Percentiles rank a stretch among this genome's conserved stretches.
These are phyloP conservation scores for Saccharum hybrid DNA, from an alignment of 202 grass and related monocot species.

Conservation along the genomic window DNA sequence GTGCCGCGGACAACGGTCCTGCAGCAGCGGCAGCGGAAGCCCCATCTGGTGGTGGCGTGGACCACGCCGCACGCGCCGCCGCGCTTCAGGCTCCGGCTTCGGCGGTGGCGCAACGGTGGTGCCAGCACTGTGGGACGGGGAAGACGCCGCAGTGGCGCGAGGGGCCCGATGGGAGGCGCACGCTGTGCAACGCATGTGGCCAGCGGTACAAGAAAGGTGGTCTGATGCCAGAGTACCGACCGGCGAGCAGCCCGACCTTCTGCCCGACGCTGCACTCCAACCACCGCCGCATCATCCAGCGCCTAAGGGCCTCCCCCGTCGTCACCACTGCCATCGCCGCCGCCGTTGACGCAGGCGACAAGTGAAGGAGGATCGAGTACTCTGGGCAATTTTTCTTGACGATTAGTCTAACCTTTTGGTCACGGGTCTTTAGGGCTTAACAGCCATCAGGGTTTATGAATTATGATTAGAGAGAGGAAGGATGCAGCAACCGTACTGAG, in stretches of 20 bases:
- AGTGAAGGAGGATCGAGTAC: too few relatives aligned
- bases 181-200: slow-evolving; percentile 72
- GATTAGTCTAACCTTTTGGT: too few relatives aligned
- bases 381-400: too few relatives aligned
- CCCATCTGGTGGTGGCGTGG: neutral
- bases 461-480: slow-evolving; percentile 3
- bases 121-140: slow-evolving; percentile 13
- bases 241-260: neutral
- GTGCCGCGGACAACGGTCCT: too few relatives aligned
- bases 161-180: neutral
- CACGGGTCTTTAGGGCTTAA: neutral
- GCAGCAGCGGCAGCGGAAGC: too few relatives aligned
- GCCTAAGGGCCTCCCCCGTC: too few relatives aligned
- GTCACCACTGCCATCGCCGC: too few relatives aligned
- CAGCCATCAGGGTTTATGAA: neutral
- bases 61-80: neutral
- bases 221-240: slow-evolving; percentile 62
- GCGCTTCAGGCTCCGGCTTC: neutral
- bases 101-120: neutral
- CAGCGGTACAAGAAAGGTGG: slow-evolving; percentile 25
- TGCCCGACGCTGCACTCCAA: neutral
- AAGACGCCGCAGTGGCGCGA: slow-evolving; percentile 4
- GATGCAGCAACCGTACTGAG: neutral
- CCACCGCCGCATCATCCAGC: neutral
- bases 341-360: too few relatives aligned